Conservation (phyloP, 2,329 filamentous ascomycete genomes). For the Pezicula neosporulosa region DNA sequence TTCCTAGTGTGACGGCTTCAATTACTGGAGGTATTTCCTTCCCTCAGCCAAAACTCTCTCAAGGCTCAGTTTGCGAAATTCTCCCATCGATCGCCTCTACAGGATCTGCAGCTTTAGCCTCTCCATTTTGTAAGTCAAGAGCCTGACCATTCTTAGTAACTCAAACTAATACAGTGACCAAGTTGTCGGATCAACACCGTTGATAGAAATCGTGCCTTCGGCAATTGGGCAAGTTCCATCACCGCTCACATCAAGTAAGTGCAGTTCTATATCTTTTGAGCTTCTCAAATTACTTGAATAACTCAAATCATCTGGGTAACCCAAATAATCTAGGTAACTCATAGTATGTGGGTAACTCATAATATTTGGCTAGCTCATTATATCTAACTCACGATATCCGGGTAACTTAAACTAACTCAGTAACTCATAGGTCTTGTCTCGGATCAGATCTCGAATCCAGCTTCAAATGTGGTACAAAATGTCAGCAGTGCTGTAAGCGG, state of each 20-base stretch:
- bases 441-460: background rate
- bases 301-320: too few species aligned
- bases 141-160: background rate
- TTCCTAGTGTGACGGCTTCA: background rate
- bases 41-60: background rate
- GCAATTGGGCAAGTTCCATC: background rate
- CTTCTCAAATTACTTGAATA: too few species aligned
- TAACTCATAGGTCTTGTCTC: background rate
- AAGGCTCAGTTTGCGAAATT: too few species aligned
- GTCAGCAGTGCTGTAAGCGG: background rate
- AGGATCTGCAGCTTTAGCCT: background rate
- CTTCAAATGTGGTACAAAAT: background rate
- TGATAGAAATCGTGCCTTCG: too few species aligned
- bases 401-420: background rate
- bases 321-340: too few species aligned
- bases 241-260: background rate
- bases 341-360: background rate
- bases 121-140: background rate
- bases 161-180: background rate
- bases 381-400: too few species aligned
- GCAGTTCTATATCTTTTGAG: background rate
- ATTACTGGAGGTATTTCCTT: background rate
- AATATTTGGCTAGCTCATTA: background rate
- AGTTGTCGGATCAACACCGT: background rate
- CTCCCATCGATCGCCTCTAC: background rate